Percentiles rank a stretch among this genome's conserved stretches.
These are phyloP conservation scores for Boletus sensibilis DNA, from an alignment of 768 basidiomycete genomes.

Conservation along the genomic window DNA sequence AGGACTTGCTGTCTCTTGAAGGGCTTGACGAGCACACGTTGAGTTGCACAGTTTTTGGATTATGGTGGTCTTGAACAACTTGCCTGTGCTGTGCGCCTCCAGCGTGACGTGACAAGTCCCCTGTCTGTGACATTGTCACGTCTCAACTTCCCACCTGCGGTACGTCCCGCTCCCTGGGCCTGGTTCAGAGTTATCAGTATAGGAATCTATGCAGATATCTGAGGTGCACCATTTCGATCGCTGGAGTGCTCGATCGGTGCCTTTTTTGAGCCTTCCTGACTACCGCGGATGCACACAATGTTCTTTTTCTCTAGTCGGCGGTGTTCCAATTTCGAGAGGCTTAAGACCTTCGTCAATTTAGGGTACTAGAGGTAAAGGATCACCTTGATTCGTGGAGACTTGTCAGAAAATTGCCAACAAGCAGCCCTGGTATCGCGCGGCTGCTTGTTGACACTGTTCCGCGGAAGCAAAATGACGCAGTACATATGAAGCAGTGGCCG, in stretches of 20 bases:
- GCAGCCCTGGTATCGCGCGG: background rate
- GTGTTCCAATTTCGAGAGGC: slow-evolving; percentile 14
- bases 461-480: slow-evolving; percentile 20
- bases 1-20: slow-evolving; percentile 21
- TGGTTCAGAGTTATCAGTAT: background rate
- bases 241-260: background rate
- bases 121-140: slow-evolving; percentile 31
- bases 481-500: slow-evolving; percentile 7
- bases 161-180: background rate
- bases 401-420: background rate
- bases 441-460: background rate
- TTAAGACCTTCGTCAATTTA: background rate
- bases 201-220: background rate
- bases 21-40: slow-evolving; percentile 30
- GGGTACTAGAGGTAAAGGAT: background rate
- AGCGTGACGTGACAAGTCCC: slow-evolving; percentile 31
- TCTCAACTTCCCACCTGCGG: slow-evolving; percentile 6
- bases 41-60: slow-evolving; percentile 25
- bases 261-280: background rate
- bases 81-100: slow-evolving; percentile 28
- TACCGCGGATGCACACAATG: background rate
- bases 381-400: slow-evolving; percentile 5
- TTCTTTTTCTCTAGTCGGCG: slow-evolving; percentile 1
- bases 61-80: slow-evolving; percentile 31
- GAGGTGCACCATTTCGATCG: slow-evolving; percentile 5